Evolutionary conservation across 495 filamentous ascomycete species (phyloP), one percentile per base, ranked within the genome.

Genomic region (Aspergillus sclerotiicarbonarius): DNA sequence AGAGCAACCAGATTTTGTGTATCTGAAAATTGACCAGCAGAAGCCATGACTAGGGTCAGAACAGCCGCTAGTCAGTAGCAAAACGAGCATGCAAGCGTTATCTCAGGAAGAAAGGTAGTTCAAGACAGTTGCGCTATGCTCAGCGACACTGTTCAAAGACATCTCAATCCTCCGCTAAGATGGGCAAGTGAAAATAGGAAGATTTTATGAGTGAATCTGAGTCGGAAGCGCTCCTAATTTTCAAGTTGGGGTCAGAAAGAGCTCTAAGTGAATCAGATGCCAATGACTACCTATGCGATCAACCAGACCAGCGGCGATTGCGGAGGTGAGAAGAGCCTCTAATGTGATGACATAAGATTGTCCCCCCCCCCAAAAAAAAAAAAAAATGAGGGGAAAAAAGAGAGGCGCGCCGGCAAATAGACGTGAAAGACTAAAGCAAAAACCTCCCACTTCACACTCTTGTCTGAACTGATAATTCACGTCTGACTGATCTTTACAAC

Each of bases 311-410:
- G 51, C 19, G 49, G 58, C 21, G 45, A 58, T 50, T 61, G 60
- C 69, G 60, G 63, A 62, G 63, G 58, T 67, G 60, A 63, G 62
- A 57, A 60, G 58, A 58, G 64, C 53, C 65, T 63, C 64, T 61
- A 58, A 62, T 48, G 52, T 60, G 71, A 76, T 75, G 73, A 75
- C 71, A 77, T 74, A 78, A 76, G 71, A 69, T 57, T 50, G 32
- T 32, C 31, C 29, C 30, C 47, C 46, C 19, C 2, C 3, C 8
- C 30, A 7, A 32, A 46, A 19, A 12, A 9, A 18, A 16, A 66
- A 65, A 58, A 61, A 16, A 16, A 25, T 56, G 54, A 50, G 60
- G 54, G 51, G 57, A 61, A 60, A 57, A 51, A 62, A 5, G 25
- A 5, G 25, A 25, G 25, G 25, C 25, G 5, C 2, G 25, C 25